phyloP scores from a whole-genome alignment of 768 basidiomycete genomes.

The Dacryopinax primogenitus region DNA sequence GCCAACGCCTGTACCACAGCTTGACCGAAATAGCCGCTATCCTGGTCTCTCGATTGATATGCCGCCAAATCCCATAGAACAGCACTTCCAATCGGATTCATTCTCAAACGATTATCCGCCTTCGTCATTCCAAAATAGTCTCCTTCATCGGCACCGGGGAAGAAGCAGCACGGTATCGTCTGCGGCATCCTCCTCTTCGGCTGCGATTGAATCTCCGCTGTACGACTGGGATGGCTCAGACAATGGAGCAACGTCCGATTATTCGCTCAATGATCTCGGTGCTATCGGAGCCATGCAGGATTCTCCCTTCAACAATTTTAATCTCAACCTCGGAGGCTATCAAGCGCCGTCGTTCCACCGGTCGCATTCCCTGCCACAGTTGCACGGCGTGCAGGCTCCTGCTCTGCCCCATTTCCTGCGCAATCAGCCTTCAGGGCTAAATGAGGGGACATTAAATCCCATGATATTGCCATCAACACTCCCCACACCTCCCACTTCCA shows the following conservation, averaged over 20 bases:
- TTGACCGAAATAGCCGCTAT: neutral
- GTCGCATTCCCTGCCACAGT: neutral
- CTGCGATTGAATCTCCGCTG: conserved; percentile 2
- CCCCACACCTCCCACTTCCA: neutral
- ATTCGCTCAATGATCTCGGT: neutral
- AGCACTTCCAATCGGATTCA: neutral
- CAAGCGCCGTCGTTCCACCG: neutral
- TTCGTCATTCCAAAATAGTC: neutral
- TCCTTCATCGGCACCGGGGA: conserved; percentile 4
- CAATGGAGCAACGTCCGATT: neutral
- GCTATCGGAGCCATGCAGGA: neutral
- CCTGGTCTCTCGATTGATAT: neutral
- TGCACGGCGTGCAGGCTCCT: neutral
- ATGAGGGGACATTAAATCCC: neutral
- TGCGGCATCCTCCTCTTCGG: neutral
- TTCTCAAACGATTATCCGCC: conserved; percentile 5
- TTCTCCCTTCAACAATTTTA: conserved; percentile 3
- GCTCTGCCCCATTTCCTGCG: neutral
- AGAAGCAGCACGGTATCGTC: conserved; percentile 5
- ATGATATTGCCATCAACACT: neutral
- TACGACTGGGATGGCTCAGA: conserved; percentile 7
- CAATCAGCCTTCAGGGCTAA: neutral
- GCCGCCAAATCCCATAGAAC: conserved; percentile 4
- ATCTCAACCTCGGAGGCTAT: neutral
- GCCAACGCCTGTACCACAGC: neutral